Evolutionary conservation across 2,329 filamentous ascomycete species (phyloP).

Genomic region (Neocucurbitaria cava): DNA sequence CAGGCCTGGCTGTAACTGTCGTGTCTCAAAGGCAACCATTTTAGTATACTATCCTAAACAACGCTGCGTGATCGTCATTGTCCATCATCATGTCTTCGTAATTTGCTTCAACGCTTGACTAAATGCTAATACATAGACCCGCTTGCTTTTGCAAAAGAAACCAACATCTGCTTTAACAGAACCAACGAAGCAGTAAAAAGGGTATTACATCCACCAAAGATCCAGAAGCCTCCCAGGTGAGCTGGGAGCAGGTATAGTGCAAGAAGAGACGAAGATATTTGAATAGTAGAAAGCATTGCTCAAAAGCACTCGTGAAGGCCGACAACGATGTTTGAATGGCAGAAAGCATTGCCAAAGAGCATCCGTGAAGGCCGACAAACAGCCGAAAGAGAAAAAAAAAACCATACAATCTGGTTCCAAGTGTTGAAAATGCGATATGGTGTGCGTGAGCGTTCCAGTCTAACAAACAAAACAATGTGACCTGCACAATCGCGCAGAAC

Average conservation of each 20-base stretch:
- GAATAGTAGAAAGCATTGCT: constrained; percentile 12
- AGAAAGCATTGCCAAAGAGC: constrained; percentile 8
- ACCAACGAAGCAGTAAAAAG: constrained; percentile 19
- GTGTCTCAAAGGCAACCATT: neutral
- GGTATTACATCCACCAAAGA: constrained; percentile 38
- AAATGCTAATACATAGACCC: constrained; percentile 15
- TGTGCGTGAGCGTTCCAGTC: constrained; percentile 48
- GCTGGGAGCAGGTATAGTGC: constrained; percentile 39
- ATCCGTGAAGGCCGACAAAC: neutral
- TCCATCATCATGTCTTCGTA: constrained; percentile 20
- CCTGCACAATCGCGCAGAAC: constrained; percentile 41
- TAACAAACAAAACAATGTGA: constrained; percentile 47
- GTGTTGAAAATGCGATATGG: constrained; percentile 26
- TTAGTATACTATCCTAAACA: constrained; percentile 2
- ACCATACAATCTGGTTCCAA: constrained; percentile 28
- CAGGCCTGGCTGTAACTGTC: neutral
- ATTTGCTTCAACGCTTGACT: constrained; percentile 3
- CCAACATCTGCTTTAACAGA: constrained; percentile 11
- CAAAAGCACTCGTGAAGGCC: neutral
- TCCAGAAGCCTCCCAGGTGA: constrained; percentile 25
- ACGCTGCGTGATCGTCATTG: constrained; percentile 23
- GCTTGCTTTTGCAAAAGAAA: constrained; percentile 18
- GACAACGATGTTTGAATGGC: constrained; percentile 9
- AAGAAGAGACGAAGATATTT: constrained; percentile 15
- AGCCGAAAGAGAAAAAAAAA: constrained; percentile 11